These are phyloP conservation scores for Dissophora ornata DNA, from an alignment of 192 early-diverging fungal species.

Conservation along the genomic window DNA sequence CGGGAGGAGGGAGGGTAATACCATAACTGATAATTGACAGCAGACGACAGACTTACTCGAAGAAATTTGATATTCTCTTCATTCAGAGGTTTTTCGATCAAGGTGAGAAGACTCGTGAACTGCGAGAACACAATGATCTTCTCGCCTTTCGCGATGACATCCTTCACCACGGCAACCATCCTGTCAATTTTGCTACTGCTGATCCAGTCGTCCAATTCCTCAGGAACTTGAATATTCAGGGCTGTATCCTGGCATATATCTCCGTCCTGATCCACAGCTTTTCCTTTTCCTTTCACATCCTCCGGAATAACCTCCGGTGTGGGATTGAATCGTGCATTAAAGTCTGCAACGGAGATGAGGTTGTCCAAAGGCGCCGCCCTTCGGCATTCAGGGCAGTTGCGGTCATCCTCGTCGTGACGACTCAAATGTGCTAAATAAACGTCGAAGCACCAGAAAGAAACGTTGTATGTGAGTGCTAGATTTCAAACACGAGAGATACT, in stretches of 20 bases:
- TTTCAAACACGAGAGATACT: too few species aligned
- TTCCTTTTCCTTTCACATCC: constrained; percentile 45
- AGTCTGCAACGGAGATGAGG: constrained; percentile 32
- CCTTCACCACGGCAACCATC: constrained; percentile 28
- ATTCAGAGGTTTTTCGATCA: constrained; percentile 61
- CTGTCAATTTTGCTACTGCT: constrained; percentile 56
- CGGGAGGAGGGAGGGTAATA: too few species aligned
- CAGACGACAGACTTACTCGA: neutral
- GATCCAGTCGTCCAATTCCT: constrained; percentile 56
- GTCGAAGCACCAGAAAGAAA: too few species aligned
- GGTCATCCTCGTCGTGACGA: constrained; percentile 45
- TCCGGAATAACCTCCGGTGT: neutral
- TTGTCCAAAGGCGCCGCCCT: constrained; percentile 11
- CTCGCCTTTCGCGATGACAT: constrained; percentile 13
- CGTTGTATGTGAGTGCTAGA: too few species aligned
- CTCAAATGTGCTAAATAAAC: constrained; percentile 22
- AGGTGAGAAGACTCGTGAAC: constrained; percentile 61
- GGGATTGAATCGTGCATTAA: constrained; percentile 41
- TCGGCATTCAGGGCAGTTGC: constrained; percentile 46
- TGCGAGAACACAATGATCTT: constrained; percentile 74
- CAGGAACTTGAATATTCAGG: constrained; percentile 61
- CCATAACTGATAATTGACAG: neutral
- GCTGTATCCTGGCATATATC: constrained; percentile 33
- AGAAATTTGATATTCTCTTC: constrained; percentile 50
- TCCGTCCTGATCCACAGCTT: constrained; percentile 12